Conservation (phyloP, 1,284 basidiomycete species). For the Albatrellus sp. region DNA sequence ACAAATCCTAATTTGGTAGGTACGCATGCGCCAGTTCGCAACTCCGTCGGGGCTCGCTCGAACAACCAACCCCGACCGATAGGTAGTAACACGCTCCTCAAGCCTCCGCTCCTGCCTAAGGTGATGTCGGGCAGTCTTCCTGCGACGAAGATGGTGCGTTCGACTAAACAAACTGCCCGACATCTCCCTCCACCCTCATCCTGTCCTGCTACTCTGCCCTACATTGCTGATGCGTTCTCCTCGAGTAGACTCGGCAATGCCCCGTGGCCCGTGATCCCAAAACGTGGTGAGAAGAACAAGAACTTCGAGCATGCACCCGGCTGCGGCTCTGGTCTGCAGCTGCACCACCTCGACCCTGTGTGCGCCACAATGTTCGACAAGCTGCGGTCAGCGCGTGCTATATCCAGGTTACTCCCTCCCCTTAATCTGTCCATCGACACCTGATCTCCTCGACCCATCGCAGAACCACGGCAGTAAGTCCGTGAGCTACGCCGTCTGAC, state of each 20-base stretch:
- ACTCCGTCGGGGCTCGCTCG: constrained; percentile 21
- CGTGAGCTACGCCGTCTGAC: constrained; percentile 66
- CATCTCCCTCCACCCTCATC: constrained; percentile 6
- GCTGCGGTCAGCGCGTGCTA: constrained; percentile 59
- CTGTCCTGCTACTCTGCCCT: background rate
- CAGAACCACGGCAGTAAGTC: constrained; percentile 38
- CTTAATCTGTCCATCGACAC: background rate
- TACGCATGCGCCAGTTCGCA: too few species aligned
- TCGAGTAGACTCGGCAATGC: constrained; percentile 3
- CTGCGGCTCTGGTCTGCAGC: constrained; percentile 71
- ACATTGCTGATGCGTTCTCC: background rate
- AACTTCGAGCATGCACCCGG: constrained; percentile 81
- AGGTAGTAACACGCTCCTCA: constrained; percentile 6
- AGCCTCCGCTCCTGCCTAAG: constrained; percentile 10
- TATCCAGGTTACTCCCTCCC: constrained; percentile 43
- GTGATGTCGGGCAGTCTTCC: constrained; percentile 36
- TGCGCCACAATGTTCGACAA: constrained; percentile 79
- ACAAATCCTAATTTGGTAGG: too few species aligned
- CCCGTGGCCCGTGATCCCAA: constrained; percentile 58
- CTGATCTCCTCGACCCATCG: constrained; percentile 3
- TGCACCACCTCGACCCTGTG: constrained; percentile 58
- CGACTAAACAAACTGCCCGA: constrained; percentile 50
- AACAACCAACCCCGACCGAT: constrained; percentile 14
- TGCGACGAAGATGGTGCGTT: constrained; percentile 45
- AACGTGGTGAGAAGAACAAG: constrained; percentile 92